Evolutionary conservation across 106 monocot species (phyloP).

Genomic region (Alisma plantagoaquatica): DNA sequence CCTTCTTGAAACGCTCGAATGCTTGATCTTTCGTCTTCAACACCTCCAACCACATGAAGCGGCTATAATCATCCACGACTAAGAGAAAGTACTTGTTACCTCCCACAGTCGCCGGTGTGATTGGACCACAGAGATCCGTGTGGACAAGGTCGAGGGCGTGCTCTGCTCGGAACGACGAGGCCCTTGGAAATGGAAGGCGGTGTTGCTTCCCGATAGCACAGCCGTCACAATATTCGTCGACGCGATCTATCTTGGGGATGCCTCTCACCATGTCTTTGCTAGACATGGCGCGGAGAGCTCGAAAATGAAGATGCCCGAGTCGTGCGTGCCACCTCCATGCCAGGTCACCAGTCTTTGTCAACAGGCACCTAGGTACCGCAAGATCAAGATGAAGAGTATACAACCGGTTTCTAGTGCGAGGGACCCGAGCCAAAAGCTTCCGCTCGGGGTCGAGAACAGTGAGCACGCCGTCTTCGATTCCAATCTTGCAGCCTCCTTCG

Average conservation of each 20-base stretch:
- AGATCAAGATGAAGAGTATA: neutral
- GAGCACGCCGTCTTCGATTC: neutral
- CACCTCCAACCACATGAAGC: no score
- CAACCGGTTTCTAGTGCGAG: neutral
- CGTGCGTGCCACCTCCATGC: neutral
- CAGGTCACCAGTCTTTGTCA: neutral
- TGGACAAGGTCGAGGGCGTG: constrained; percentile 8
- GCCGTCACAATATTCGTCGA: no score
- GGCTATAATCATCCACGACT: constrained; percentile 20
- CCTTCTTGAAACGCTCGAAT: constrained; percentile 5
- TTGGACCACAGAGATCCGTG: constrained; percentile 19
- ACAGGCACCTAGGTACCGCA: no score
- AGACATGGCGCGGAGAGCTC: neutral
- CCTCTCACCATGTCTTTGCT: neutral
- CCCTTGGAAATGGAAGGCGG: no score
- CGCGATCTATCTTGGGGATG: neutral
- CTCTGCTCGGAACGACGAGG: neutral
- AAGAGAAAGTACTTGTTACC: neutral
- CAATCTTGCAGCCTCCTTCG: neutral
- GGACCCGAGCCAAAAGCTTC: neutral
- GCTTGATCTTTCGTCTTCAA: no score
- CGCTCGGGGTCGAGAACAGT: neutral
- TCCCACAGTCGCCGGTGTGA: neutral
- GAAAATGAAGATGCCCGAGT: neutral
- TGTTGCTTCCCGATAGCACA: no score